Percentiles rank a stretch among this genome's conserved stretches.
Conservation (phyloP, 2,329 filamentous ascomycete species). For the Aspergillus viridinutans region DNA sequence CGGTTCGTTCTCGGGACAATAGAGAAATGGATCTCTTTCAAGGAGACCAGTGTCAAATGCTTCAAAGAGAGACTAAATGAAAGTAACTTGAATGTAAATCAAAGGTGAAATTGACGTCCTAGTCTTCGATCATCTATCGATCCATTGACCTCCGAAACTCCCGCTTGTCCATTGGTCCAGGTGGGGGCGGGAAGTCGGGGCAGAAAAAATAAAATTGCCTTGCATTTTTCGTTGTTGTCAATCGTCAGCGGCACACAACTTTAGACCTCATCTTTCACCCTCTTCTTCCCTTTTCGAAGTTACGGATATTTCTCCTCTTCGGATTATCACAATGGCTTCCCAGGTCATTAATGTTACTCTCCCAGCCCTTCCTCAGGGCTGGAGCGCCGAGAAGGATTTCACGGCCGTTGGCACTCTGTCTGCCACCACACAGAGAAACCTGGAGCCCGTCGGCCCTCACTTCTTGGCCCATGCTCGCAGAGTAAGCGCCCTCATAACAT, state of each 20-base stretch:
- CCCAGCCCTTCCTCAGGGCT: constrained; percentile 72
- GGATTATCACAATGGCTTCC: constrained; percentile 56
- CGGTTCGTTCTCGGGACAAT: background rate
- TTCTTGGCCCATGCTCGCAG: constrained; percentile 96
- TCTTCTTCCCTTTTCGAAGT: constrained; percentile 2
- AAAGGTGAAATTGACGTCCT: background rate
- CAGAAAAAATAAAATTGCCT: constrained; percentile 36
- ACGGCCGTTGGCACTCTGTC: constrained; percentile 76
- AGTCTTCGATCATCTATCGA: background rate
- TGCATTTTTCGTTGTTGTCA: constrained; percentile 10
- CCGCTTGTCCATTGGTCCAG: constrained; percentile 23
- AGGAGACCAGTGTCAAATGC: background rate
- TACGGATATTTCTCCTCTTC: constrained; percentile 1
- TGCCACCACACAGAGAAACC: constrained; percentile 72
- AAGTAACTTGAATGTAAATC: background rate
- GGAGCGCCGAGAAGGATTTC: constrained; percentile 85
- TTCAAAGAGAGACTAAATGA: background rate
- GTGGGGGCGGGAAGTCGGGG: constrained; percentile 21
- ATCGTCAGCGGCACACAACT: constrained; percentile 12
- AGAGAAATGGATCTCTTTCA: background rate
- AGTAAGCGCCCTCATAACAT: constrained; percentile 29
- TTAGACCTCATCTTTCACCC: constrained; percentile 2
- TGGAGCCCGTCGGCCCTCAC: constrained; percentile 95
- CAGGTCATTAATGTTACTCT: constrained; percentile 49
- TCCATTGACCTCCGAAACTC: constrained; percentile 23